phyloP scores from a whole-genome alignment of 2,329 filamentous ascomycete genomes.

The Fusarium sp. region DNA sequence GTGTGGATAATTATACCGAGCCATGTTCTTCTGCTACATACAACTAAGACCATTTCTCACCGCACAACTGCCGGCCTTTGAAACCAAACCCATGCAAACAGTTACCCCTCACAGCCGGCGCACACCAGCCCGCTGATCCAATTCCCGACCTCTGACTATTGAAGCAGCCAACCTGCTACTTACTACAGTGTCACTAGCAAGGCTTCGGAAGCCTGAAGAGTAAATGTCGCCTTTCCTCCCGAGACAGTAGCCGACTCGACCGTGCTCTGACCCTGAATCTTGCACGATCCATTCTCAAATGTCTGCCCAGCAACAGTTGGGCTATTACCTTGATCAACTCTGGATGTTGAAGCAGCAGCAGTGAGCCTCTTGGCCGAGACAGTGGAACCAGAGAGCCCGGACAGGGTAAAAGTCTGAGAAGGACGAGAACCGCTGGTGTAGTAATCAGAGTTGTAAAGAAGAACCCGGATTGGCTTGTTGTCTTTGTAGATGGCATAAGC shows the following conservation, averaged over 20 bases:
- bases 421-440: background rate
- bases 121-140: accelerated
- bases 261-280: background rate
- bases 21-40: background rate
- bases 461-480: accelerated
- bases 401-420: background rate
- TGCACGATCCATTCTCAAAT: background rate
- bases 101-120: accelerated
- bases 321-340: background rate
- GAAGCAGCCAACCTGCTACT: accelerated
- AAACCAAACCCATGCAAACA: accelerated
- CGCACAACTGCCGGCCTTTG: accelerated
- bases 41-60: background rate
- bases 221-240: background rate
- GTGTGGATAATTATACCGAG: accelerated
- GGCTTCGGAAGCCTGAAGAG: background rate
- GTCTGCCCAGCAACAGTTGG: background rate
- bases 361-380: background rate
- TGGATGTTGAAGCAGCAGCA: background rate
- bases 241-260: background rate
- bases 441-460: background rate
- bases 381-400: background rate
- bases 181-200: background rate
- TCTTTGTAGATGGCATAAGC: background rate
- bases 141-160: background rate